phyloP scores from a whole-genome alignment of 139 green algal genomes.

The Chlorella sp. region DNA sequence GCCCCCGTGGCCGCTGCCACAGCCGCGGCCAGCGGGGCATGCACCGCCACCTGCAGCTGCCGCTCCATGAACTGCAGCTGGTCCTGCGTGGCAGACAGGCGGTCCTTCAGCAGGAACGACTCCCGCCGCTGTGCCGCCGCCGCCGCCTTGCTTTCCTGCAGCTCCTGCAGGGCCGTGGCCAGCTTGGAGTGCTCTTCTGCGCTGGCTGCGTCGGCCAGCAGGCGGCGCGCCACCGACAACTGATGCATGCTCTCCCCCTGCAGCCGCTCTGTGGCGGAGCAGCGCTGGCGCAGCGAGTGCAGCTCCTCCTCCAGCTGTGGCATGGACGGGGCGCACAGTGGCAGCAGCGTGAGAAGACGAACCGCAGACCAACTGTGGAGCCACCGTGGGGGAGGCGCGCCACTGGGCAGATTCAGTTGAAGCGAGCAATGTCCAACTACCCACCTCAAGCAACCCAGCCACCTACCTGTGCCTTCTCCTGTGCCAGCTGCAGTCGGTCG shows the following conservation, averaged over 20 bases:
- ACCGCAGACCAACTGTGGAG: no score
- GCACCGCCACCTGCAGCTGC: conserved; percentile 20
- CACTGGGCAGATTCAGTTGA: no score
- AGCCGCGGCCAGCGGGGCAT: background rate
- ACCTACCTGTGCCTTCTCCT: conserved; percentile 2
- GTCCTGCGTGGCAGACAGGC: background rate
- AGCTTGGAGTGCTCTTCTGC: conserved; percentile 18
- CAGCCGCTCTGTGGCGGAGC: conserved; percentile 28
- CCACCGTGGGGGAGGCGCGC: no score
- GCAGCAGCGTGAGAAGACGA: background rate
- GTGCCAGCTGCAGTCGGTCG: background rate
- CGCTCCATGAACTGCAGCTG: conserved; percentile 25
- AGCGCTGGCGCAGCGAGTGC: conserved; percentile 6
- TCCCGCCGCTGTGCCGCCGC: background rate
- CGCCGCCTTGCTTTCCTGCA: background rate
- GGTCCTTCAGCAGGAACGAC: conserved; percentile 5
- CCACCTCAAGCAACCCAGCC: background rate
- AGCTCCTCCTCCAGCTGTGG: conserved; percentile 21
- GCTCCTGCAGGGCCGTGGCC: conserved; percentile 9
- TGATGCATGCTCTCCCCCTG: conserved; percentile 45
- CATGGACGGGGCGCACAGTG: background rate
- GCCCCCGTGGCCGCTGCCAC: background rate
- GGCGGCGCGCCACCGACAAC: conserved; percentile 43
- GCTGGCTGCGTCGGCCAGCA: conserved; percentile 41
- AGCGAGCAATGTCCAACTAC: background rate